phyloP scores from a whole-genome alignment of 345 rosid genomes.

The Firmiana major region DNA sequence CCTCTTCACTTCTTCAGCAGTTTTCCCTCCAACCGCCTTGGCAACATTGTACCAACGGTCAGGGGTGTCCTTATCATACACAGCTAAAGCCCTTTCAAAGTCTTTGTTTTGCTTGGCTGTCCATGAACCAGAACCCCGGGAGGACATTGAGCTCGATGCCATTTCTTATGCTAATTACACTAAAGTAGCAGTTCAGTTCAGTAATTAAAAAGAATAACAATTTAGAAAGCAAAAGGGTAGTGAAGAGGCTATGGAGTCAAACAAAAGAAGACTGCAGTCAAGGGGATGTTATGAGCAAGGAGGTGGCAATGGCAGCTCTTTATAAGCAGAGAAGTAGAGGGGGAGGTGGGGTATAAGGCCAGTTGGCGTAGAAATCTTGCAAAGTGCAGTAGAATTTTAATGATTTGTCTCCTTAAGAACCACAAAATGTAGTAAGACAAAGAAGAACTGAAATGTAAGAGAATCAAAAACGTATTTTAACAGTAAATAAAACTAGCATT shows the following conservation, averaged over 20 bases:
- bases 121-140: conserved; percentile 68
- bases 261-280: conserved; percentile 18
- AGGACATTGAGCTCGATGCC: conserved; percentile 85
- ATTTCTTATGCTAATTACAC: conserved; percentile 15
- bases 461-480: conserved; percentile 19
- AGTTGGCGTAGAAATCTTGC: conserved; percentile 45
- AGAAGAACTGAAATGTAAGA: conserved; percentile 22
- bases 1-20: conserved; percentile 77
- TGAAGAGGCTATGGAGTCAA: conserved; percentile 11
- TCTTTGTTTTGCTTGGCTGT: conserved; percentile 87
- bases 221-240: no score
- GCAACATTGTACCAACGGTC: conserved; percentile 98
- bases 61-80: conserved; percentile 87
- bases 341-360: conserved; percentile 37
- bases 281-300: conserved; percentile 40
- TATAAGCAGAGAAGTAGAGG: conserved; percentile 43
- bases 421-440: conserved; percentile 30
- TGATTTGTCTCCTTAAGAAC: conserved; percentile 63
- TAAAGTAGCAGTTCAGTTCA: not conserved
- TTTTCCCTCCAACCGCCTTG: conserved; percentile 80
- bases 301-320: conserved; percentile 49
- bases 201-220: not conserved
- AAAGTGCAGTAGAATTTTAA: conserved; percentile 31
- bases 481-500: not conserved
- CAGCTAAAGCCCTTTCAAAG: conserved; percentile 88